A percentile compares a stretch with the other conserved stretches of the same genome.
Evolutionary conservation across 108 stramenopile genomes (phyloP).

Genomic region (Skeletonema marinoi): DNA sequence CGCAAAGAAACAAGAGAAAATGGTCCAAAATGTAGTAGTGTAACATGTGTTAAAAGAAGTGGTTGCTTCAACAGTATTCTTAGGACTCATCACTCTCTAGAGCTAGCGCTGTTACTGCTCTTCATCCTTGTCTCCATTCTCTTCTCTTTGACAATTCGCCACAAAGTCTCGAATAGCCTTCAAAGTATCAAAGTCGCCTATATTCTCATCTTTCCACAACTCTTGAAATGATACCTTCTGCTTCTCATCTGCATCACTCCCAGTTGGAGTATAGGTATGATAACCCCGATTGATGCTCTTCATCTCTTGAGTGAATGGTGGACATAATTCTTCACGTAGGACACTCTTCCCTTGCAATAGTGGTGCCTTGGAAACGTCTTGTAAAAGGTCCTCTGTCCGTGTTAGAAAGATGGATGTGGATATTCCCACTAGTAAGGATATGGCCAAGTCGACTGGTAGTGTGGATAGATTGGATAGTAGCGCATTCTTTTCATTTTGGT

Average conservation of each 20-base stretch:
- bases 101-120: background rate
- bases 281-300: constrained; percentile 3
- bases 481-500: constrained; percentile 1
- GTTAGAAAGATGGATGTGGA: constrained; percentile 26
- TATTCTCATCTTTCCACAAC: constrained; percentile 43
- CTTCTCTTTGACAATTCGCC: constrained; percentile 17
- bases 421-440: constrained; percentile 35
- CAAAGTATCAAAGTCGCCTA: constrained; percentile 37
- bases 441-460: constrained; percentile 32
- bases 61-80: background rate
- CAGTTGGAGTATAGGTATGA: background rate
- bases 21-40: background rate
- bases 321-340: constrained; percentile 35
- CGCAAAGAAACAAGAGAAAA: background rate
- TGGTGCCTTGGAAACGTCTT: constrained; percentile 23
- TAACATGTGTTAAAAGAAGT: background rate
- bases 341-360: constrained; percentile 27
- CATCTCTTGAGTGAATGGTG: constrained; percentile 27
- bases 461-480: background rate
- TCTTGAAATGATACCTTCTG: constrained; percentile 15
- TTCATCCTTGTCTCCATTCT: background rate
- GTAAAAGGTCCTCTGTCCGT: background rate
- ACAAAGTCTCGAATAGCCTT: constrained; percentile 40
- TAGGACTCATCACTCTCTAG: background rate
- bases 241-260: background rate